Evolutionary conservation across 306 rosid species (phyloP).

Genomic region (Mimosa bimucronata): DNA sequence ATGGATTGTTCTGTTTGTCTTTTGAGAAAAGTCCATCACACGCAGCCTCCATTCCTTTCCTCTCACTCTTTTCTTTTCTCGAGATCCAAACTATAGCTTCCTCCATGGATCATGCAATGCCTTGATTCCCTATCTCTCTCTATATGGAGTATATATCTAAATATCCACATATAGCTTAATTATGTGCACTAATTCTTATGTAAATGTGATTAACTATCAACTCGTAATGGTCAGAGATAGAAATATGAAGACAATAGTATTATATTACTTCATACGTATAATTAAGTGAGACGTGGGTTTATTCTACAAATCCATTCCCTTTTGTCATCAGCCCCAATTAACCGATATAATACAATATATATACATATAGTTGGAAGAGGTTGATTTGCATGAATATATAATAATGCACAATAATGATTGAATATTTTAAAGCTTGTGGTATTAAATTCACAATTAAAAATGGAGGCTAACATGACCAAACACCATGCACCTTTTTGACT

Average conservation of each 20-base stretch:
- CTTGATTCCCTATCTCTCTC: background rate
- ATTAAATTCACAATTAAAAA: slow-evolving; percentile 20
- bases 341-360: background rate
- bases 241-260: background rate
- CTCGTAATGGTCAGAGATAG: background rate
- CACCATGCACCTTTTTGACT: slow-evolving; percentile 46
- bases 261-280: background rate
- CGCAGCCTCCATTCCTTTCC: background rate
- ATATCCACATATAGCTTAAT: background rate
- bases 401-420: slow-evolving; percentile 1
- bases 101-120: background rate
- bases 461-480: slow-evolving; percentile 40
- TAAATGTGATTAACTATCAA: background rate
- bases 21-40: background rate
- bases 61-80: slow-evolving; percentile 13
- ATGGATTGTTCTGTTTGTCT: background rate
- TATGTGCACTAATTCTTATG: background rate
- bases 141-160: background rate
- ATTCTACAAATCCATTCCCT: slow-evolving; percentile 25
- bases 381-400: background rate
- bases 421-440: background rate
- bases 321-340: slow-evolving; percentile 11
- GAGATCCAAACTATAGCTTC: slow-evolving; percentile 17
- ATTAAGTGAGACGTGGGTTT: slow-evolving; percentile 1
- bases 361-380: background rate